Evolutionary conservation across 108 stramenopile genomes (phyloP).

Genomic region (Nitzschia sp.): DNA sequence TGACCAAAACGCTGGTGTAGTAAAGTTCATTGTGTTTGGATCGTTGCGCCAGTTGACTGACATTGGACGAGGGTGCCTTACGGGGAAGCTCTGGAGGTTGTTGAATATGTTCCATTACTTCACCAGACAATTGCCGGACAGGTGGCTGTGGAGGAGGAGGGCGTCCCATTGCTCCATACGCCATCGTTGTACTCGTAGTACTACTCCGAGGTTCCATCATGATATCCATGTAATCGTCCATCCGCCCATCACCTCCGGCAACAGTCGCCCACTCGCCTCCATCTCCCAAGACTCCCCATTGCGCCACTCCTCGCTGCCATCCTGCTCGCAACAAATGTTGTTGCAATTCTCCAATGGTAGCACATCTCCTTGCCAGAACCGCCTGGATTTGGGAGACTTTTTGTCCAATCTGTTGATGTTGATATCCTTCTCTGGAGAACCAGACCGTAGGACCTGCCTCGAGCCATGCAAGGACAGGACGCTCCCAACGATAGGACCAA

Average conservation of each 20-base stretch:
- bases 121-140: conserved; percentile 17
- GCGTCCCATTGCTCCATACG: neutral
- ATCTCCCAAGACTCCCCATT: conserved; percentile 82
- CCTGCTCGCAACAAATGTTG: conserved; percentile 68
- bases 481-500: conserved; percentile 79
- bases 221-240: conserved; percentile 26
- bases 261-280: conserved; percentile 80
- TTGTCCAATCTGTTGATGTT: conserved; percentile 63
- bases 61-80: conserved; percentile 10
- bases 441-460: conserved; percentile 77
- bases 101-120: neutral
- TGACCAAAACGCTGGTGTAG: conserved; percentile 43
- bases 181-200: neutral
- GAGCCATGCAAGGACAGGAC: conserved; percentile 70
- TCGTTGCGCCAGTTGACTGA: conserved; percentile 16
- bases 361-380: conserved; percentile 74
- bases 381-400: conserved; percentile 86
- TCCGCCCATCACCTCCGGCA: conserved; percentile 58
- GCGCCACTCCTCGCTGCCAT: conserved; percentile 78
- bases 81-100: neutral
- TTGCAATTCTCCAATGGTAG: conserved; percentile 80
- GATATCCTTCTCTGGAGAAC: conserved; percentile 55
- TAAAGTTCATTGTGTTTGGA: conserved; percentile 19
- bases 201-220: conserved; percentile 14
- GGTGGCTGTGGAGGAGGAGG: conserved; percentile 1